Evolutionary conservation across 1,284 basidiomycete species (phyloP).

Genomic region (Puccinia brachypodii): DNA sequence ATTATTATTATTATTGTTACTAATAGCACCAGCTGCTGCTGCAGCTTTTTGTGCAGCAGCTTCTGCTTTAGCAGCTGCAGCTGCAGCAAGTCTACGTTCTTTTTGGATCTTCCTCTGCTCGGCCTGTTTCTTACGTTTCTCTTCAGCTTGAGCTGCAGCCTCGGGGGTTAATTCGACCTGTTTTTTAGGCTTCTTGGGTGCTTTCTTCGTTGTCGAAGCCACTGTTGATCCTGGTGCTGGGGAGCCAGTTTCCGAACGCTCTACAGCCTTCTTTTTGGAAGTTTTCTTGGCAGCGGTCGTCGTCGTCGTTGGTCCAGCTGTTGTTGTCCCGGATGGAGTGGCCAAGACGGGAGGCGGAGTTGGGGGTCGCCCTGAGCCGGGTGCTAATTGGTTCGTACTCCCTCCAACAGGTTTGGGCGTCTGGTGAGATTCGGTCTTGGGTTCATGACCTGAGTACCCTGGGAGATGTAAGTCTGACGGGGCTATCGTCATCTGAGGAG

Average conservation of each 20-base stretch:
- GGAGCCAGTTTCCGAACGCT: slow-evolving; percentile 46
- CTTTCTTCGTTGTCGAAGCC: slow-evolving; percentile 9
- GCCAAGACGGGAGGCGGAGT: slow-evolving; percentile 23
- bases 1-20: not conserved
- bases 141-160: slow-evolving; percentile 29
- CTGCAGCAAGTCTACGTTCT: slow-evolving; percentile 33
- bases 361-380: not conserved
- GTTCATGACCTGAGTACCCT: not conserved
- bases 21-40: not conserved
- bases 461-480: slow-evolving; percentile 10
- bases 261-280: slow-evolving; percentile 28
- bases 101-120: slow-evolving; percentile 33
- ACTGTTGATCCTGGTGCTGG: slow-evolving; percentile 14
- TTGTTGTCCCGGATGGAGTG: not conserved
- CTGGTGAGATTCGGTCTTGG: not conserved
- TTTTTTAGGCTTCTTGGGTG: slow-evolving; percentile 37
- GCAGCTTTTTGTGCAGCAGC: slow-evolving; percentile 8
- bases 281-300: slow-evolving; percentile 10
- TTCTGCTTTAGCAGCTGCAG: slow-evolving; percentile 19
- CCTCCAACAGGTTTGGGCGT: not conserved
- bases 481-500: slow-evolving; percentile 10
- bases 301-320: not conserved
- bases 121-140: slow-evolving; percentile 38
- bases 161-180: slow-evolving; percentile 28
- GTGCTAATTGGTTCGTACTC: not conserved